phyloP scores from a whole-genome alignment of 306 rosid species.

The Cyclanthera cordifolia region DNA sequence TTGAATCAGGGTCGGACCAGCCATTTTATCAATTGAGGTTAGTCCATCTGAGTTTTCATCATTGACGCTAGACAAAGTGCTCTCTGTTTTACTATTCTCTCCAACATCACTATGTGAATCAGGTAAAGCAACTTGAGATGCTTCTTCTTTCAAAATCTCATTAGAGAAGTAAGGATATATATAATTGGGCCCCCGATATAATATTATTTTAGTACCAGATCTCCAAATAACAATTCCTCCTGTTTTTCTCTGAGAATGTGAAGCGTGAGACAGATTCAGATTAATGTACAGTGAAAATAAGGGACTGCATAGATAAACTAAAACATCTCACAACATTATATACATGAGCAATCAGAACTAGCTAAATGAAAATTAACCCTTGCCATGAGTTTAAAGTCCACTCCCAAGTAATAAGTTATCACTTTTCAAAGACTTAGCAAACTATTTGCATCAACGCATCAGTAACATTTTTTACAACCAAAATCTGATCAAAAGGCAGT shows the following conservation, averaged over 20 bases:
- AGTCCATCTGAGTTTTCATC: slow-evolving; percentile 24
- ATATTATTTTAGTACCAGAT: slow-evolving; percentile 74
- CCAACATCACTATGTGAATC: slow-evolving; percentile 21
- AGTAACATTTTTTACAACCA: too few species aligned
- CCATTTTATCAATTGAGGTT: slow-evolving; percentile 18
- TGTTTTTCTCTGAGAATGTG: slow-evolving; percentile 64
- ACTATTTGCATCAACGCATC: background rate
- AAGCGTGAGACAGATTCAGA: slow-evolving; percentile 17
- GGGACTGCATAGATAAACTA: background rate
- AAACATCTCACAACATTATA: background rate
- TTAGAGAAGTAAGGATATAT: slow-evolving; percentile 67
- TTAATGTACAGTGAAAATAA: background rate
- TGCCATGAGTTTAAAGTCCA: background rate
- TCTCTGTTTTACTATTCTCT: slow-evolving; percentile 19
- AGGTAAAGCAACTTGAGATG: slow-evolving; percentile 21
- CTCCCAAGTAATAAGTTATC: slow-evolving; percentile 2
- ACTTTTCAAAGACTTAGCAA: background rate
- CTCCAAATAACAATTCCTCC: slow-evolving; percentile 95
- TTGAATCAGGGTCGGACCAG: slow-evolving; percentile 36
- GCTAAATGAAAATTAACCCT: background rate
- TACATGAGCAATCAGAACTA: too few species aligned
- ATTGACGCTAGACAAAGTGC: slow-evolving; percentile 19
- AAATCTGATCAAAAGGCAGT: too few species aligned
- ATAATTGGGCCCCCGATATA: slow-evolving; percentile 71
- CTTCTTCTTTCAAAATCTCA: slow-evolving; percentile 20